Conservation (phyloP, 192 early-diverging fungal species). For the Funneliformis mosseae region DNA sequence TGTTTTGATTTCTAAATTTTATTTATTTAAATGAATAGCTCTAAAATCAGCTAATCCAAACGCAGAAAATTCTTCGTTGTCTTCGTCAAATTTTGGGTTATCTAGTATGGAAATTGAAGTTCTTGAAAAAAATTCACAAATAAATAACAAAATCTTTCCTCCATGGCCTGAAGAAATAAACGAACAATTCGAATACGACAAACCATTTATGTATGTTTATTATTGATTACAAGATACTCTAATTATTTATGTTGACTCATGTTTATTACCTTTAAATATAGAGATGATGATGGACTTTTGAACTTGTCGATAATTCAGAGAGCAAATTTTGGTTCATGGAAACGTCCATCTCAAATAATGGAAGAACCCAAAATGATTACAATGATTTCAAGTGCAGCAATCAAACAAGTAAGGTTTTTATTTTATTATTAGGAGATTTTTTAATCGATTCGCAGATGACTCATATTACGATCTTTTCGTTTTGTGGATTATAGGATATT, state of each 20-base stretch:
- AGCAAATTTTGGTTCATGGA: conserved; percentile 77
- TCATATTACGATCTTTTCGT: not conserved
- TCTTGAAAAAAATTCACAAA: conserved; percentile 64
- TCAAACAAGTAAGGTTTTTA: conserved; percentile 55
- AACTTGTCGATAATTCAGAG: conserved; percentile 74
- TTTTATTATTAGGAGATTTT: not conserved
- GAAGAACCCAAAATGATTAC: conserved; percentile 67
- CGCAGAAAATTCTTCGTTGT: not conserved
- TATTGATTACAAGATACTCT: conserved; percentile 32
- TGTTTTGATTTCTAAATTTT: not conserved
- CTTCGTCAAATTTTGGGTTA: conserved; percentile 13
- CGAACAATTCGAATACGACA: conserved; percentile 59
- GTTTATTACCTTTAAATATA: conserved; percentile 36
- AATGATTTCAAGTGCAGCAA: conserved; percentile 65
- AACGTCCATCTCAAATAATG: conserved; percentile 76
- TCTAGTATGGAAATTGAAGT: conserved; percentile 60
- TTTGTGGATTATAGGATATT: conserved; percentile 55
- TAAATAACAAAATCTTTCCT: conserved; percentile 72
- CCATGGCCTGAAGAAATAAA: conserved; percentile 75
- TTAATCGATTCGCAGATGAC: not conserved
- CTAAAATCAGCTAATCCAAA: not conserved
- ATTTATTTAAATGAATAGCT: conserved; percentile 6
- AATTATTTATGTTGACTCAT: conserved; percentile 35
- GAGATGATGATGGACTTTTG: conserved; percentile 80
- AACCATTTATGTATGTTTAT: conserved; percentile 51